Conservation (phyloP, 257 asterid genomes). For the Penstemon barbatus region DNA sequence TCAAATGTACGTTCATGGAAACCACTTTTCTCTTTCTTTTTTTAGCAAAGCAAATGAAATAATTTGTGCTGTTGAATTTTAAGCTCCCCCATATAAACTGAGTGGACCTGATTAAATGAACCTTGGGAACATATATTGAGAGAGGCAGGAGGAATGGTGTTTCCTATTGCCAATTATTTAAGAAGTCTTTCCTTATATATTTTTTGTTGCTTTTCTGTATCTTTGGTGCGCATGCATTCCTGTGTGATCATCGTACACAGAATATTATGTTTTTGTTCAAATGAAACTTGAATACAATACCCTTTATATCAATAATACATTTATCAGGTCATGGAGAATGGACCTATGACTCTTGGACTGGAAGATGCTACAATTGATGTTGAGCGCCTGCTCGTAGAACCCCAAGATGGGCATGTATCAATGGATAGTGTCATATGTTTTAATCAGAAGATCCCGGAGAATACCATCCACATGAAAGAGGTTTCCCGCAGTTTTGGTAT, state of each 20-base stretch:
- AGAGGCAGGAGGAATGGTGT: not conserved
- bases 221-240: constrained; percentile 1
- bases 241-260: constrained; percentile 13
- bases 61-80: not conserved
- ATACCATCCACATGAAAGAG: constrained; percentile 49
- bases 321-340: constrained; percentile 70
- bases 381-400: constrained; percentile 62
- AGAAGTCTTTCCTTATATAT: not conserved
- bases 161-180: not conserved
- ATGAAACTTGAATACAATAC: constrained; percentile 26
- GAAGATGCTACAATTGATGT: constrained; percentile 70
- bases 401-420: constrained; percentile 57
- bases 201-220: not conserved
- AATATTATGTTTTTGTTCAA: constrained; percentile 12
- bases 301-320: constrained; percentile 20
- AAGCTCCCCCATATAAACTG: not conserved
- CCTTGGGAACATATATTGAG: not conserved
- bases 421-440: constrained; percentile 64
- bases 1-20: no score
- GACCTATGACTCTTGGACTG: constrained; percentile 46
- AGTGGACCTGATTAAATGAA: constrained; percentile 1
- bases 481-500: constrained; percentile 61
- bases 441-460: constrained; percentile 53
- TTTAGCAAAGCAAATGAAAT: not conserved
- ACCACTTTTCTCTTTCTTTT: no score